These are phyloP conservation scores for Parastagonospora avenae DNA, from an alignment of 2,329 filamentous ascomycete genomes.

Conservation along the genomic window DNA sequence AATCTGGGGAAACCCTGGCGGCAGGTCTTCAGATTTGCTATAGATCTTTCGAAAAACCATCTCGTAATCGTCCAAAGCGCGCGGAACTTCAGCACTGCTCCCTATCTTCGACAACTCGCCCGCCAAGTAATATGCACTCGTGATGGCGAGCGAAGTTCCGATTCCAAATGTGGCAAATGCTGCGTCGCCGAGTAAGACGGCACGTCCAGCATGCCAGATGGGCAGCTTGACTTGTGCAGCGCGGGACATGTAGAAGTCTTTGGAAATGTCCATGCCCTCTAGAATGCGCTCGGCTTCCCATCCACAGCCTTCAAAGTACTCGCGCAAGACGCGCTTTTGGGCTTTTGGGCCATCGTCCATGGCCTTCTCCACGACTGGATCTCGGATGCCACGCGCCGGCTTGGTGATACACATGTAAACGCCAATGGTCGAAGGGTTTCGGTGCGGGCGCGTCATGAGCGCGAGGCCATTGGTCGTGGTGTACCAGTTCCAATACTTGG, in stretches of 20 bases:
- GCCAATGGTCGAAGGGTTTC: constrained; percentile 29
- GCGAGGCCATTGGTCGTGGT: constrained; percentile 26
- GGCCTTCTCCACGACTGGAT: constrained; percentile 21
- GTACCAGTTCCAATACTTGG: constrained; percentile 31
- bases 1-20: constrained; percentile 23
- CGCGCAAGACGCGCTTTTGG: constrained; percentile 49
- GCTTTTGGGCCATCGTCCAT: constrained; percentile 39
- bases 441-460: constrained; percentile 34
- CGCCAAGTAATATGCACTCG: constrained; percentile 47
- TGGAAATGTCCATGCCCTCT: constrained; percentile 44
- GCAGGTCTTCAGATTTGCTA: constrained; percentile 14
- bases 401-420: constrained; percentile 33
- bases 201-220: constrained; percentile 54
- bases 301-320: constrained; percentile 47
- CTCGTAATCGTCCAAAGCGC: constrained; percentile 31
- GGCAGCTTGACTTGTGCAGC: constrained; percentile 54
- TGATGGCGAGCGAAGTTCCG: constrained; percentile 42
- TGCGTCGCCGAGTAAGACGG: constrained; percentile 62
- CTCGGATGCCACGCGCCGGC: constrained; percentile 7
- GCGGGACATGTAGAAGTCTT: constrained; percentile 56
- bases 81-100: constrained; percentile 17
- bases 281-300: constrained; percentile 55
- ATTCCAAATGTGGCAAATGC: constrained; percentile 42
- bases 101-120: constrained; percentile 40
- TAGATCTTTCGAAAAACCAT: constrained; percentile 20